Base-by-base conservation (phyloP, 495 filamentous ascomycete genomes). In the Xylaria venustula region DNA sequence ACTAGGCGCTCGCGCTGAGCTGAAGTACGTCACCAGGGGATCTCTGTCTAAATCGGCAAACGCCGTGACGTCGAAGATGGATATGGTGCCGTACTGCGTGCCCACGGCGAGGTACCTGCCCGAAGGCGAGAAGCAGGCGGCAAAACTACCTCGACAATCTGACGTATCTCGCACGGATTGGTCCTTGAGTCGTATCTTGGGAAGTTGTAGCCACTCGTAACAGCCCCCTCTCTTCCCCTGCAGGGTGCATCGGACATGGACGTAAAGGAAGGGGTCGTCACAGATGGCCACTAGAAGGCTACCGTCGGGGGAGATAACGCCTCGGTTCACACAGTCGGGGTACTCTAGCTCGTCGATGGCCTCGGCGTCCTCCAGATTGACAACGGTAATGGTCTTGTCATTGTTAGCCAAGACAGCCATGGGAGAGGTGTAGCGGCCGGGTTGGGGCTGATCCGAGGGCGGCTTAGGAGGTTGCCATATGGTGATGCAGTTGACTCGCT, bases 231-330 rank as follows among this genome's bases (percentile, higher is more conserved):
- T 64, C 57, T 54, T 81, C 71, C 28, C 64, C 23, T 22, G 36
- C 14, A 11, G 47, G 54, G 30, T 34, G 51, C 22, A 25, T 52
- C 82, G 75, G 54, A 85, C 74, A 70, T 94, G 93, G 58, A 98
- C 87, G 71, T 94, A 97, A 2, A 90, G 87, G 59, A 81, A 87
- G 3, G 88, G 85, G 66, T 90, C 85, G 65, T 98, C 95, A 22
- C 93, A 90, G 40, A 98, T 88, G 9, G 91, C 90, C 3, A 92
- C 79, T 5, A 98, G 82, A 17, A 95, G 73, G 41, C 79, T 81
- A 0, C 92, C 93, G 64, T 97, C 90, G 0, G 94, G 94, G 26
- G 93, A 97, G 44, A 98, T 87, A 19, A 92, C 86, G 5, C 92
- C 90, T 71, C 94, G 92, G 71, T 98, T 98, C 76, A 97, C 93